These are phyloP conservation scores for Cystobasidium slooffiae DNA, from an alignment of 1,284 basidiomycete genomes.

Conservation along the genomic window DNA sequence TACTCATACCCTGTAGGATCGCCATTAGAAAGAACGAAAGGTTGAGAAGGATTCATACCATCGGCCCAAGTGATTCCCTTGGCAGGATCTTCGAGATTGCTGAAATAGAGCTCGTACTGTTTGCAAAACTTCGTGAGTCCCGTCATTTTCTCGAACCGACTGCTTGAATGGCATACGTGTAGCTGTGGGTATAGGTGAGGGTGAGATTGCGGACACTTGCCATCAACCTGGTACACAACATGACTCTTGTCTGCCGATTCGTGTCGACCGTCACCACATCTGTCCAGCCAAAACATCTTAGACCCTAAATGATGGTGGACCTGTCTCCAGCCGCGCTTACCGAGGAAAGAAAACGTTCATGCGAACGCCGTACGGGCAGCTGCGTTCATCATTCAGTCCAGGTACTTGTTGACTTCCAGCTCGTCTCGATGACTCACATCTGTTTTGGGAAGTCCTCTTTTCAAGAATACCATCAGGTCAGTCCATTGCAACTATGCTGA, in stretches of 20 bases:
- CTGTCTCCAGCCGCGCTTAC: conserved; percentile 8
- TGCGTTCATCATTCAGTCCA: background rate
- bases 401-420: background rate
- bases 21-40: conserved; percentile 24
- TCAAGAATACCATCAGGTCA: background rate
- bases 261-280: conserved; percentile 12
- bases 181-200: conserved; percentile 17
- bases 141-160: background rate
- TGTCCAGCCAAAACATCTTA: background rate
- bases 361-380: background rate
- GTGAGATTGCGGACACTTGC: conserved; percentile 13
- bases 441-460: conserved; percentile 9
- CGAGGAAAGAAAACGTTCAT: conserved; percentile 15
- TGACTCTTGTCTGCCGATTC: conserved; percentile 4
- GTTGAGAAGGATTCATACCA: conserved; percentile 20
- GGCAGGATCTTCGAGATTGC: conserved; percentile 6
- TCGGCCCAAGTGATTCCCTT: conserved; percentile 14
- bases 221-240: conserved; percentile 8
- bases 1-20: conserved; percentile 23
- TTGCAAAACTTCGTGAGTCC: background rate
- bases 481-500: background rate
- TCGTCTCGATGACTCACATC: background rate
- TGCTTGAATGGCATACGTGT: background rate
- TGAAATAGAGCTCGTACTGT: conserved; percentile 18
- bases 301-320: background rate